Evolutionary conservation across 1,284 basidiomycete genomes (phyloP), one percentile per base, ranked within the genome.

Genomic region (Cryptococcus sp.): DNA sequence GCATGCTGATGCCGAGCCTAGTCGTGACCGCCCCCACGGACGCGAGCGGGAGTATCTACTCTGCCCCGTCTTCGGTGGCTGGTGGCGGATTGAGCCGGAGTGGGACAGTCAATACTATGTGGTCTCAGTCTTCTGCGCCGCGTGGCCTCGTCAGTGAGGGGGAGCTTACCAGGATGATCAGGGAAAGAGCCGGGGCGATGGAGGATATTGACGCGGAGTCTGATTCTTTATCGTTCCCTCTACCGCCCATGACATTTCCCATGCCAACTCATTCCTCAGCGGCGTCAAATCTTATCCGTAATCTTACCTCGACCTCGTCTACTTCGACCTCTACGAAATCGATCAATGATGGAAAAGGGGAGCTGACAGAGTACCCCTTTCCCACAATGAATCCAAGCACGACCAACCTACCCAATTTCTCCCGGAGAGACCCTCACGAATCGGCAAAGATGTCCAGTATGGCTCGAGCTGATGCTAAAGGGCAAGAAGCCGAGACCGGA

Each of bases 351-450:
- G 31, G 8, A 13, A 35, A 4, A 35, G 31, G 31, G 13, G 31
- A 35, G 8, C 2, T 35, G 31, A 35, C 31, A 13, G 31, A 35
- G 31, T 20, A 52, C 56, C 25, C 53, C 42, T 49, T 42, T 16
- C 22, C 22, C 23, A 39, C 17, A 38, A 25, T 40, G 50, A 41
- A 42, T 45, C 17, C 40, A 5, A 19, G 46, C 35, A 38, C 23
- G 13, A 19, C 54, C 42, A 38, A 40, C n/a, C 25, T 51, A 22
- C 56, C 56, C 3, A 49, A 59, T 25, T 54, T 54, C 42, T 35
- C 50, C 10, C 48, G 51, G 27, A 42, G 15, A 16, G 20, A 41
- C 23, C 35, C 40, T 1, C 40, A 48, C 8, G 50, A 39, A 10
- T 46, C 31, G 13, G 31, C 31, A 8, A 35, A 35, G 31, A 35